Evolutionary conservation across 164 flowering plant species (phyloP).

Genomic region (Taxillus chinensis): DNA sequence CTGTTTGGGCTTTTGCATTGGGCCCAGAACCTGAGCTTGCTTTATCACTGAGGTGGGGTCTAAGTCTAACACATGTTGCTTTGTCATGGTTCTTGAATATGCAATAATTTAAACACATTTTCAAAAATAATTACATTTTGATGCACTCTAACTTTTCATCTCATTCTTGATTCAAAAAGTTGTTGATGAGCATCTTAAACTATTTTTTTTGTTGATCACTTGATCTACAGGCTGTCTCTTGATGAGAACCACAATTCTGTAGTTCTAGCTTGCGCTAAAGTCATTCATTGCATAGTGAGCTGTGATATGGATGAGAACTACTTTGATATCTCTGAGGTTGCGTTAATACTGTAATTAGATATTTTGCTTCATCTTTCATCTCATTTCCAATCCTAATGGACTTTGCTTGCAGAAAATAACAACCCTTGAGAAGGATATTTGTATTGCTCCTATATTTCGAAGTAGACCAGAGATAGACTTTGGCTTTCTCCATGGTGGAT

Average conservation of each 20-base stretch:
- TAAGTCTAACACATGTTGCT: background rate
- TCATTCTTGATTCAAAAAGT: too few relatives aligned
- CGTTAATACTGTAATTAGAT: background rate
- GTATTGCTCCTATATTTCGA: slow-evolving; percentile 85
- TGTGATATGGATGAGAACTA: slow-evolving; percentile 58
- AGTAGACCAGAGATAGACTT: slow-evolving; percentile 59
- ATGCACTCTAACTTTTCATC: too few relatives aligned
- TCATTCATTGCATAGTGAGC: slow-evolving; percentile 50
- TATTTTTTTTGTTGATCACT: background rate
- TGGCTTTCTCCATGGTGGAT: slow-evolving; percentile 88
- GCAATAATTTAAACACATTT: too few relatives aligned
- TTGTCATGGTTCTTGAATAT: too few relatives aligned
- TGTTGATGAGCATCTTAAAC: background rate
- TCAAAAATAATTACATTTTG: too few relatives aligned
- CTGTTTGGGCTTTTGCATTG: slow-evolving; percentile 91
- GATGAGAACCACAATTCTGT: slow-evolving; percentile 88
- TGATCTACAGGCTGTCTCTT: slow-evolving; percentile 55
- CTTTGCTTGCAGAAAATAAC: slow-evolving; percentile 38
- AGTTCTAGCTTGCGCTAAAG: slow-evolving; percentile 64
- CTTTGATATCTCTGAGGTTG: slow-evolving; percentile 60
- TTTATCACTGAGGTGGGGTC: slow-evolving; percentile 58
- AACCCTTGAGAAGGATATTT: slow-evolving; percentile 24
- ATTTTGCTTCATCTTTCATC: background rate
- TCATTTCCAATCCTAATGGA: background rate
- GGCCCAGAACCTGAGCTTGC: slow-evolving; percentile 98